A percentile compares a stretch with the other conserved stretches of the same genome.
Evolutionary conservation across 2,329 filamentous ascomycete genomes (phyloP).

Genomic region (Paecilomyces variotii): DNA sequence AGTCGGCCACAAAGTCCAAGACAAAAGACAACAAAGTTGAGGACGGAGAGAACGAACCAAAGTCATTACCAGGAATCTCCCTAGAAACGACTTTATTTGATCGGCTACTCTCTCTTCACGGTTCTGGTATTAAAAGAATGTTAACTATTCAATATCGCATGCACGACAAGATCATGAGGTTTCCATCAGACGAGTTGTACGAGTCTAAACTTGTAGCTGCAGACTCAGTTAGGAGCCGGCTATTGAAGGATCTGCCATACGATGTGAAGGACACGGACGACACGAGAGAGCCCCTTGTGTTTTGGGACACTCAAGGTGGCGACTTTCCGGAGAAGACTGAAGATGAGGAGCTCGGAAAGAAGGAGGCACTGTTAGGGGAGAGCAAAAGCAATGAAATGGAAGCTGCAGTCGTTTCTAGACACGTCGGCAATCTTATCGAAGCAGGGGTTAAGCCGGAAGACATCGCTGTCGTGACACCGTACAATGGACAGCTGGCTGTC

Average conservation of each 20-base stretch:
- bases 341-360: constrained; percentile 55
- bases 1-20: constrained; percentile 41
- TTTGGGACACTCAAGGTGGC: constrained; percentile 93
- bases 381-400: constrained; percentile 93
- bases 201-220: constrained; percentile 73
- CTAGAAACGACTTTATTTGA: constrained; percentile 93
- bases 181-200: constrained; percentile 84
- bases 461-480: constrained; percentile 90
- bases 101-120: constrained; percentile 72
- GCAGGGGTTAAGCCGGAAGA: constrained; percentile 75
- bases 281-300: constrained; percentile 77
- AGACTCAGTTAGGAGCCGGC: constrained; percentile 63
- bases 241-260: constrained; percentile 72
- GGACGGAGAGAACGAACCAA: constrained; percentile 28
- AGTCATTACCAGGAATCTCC: constrained; percentile 45
- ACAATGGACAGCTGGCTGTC: constrained; percentile 85
- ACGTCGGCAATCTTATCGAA: constrained; percentile 67
- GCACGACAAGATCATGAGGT: constrained; percentile 93
- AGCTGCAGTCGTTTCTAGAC: constrained; percentile 67
- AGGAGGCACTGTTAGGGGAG: constrained; percentile 52
- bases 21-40: constrained; percentile 20
- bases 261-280: constrained; percentile 74
- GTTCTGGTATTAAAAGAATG: constrained; percentile 80
- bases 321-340: constrained; percentile 80
- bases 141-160: constrained; percentile 96